Evolutionary conservation across 2,329 filamentous ascomycete species (phyloP), one percentile per base, ranked within the genome.

Genomic region (Biscogniauxia mediterranea): DNA sequence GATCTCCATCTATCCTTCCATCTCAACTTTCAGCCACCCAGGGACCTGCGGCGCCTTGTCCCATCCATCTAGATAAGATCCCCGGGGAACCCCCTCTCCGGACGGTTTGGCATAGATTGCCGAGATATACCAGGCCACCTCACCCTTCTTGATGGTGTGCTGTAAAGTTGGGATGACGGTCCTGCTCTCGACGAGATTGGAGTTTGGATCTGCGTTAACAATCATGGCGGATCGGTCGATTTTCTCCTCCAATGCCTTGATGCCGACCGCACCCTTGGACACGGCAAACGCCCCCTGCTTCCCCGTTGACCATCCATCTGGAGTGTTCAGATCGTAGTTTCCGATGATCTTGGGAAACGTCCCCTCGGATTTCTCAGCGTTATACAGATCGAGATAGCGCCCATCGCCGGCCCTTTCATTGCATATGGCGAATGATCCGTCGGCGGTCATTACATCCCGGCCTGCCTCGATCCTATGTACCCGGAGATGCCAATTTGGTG

Each of bases 201-300:
- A 90, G 76, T 93, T 93, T 6, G 90, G 89, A 72, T 93, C 91
- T 11, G 89, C 89, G 60, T 92, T 87, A 54, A 93, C 85, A 25
- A 92, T 79, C 71, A 83, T 87, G 2, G 89, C 90, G 58, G 74
- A 76, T 20, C 89, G 80, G 5, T 55, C 15, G 28, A 49, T 38
- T 15, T 54, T 19, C 3, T 61, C 61, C 70, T 79, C 89, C 59
- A 81, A 77, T 65, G 75, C 87, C 72, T 66, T 85, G 79, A 83
- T 90, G 71, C 77, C 84, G 62, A 81, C 84, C 64, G 75, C 85
- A 59, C 79, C 88, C 79, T 73, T 80, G 1, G 81, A 84, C 21
- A 83, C 85, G 11, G 81, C 85, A 66, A 85, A 87, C 5, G 82
- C 80, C n/a, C 83, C 84, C 19, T 76, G 71, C 3, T 63, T 67